Base-by-base conservation (phyloP, 805 yeast genomes). In the Lipomyces starkeyi region DNA sequence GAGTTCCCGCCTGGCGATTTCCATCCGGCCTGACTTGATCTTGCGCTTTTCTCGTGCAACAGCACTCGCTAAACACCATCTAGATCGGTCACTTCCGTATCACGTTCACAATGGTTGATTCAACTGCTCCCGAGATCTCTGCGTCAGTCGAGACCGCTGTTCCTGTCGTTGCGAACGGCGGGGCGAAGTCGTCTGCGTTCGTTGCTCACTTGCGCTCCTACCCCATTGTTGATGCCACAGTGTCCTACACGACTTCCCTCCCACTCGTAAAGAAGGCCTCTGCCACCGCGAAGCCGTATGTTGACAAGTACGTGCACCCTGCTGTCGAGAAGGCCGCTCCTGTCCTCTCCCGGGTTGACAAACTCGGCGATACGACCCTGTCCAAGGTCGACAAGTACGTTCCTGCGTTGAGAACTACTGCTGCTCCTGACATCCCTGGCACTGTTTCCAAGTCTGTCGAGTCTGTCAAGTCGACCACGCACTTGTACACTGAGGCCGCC, bases 341-440 rank as follows among this genome's bases (percentile, higher is more conserved):
- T 25, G 80, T 85, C 5, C 77, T 86, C 56, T 75, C 77, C 59
- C 78, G 81, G 58, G 82, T 84, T 29, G 91, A 91, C 77, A 82
- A 80, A 62, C 76, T 80, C 37, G 82, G 88, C n/a, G 89, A 90
- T 72, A 73, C 80, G 37, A 79, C 85, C n/a, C 84, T 93, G 73
- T 76, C 75, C 66, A 75, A 81, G 47, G 79, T 91, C 56, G 97
- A 93, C 74, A 76, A 78, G 67, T 76, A 79, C 55, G 79, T 86
- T 25, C 97, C 97, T 2, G 80, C 81, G 52, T 78, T 88, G 64
- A 86, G 86, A 79, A 84, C 89, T 1, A 81, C 84, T 65, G 80
- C 81, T 62, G 94, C 95, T 35, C 79, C 84, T 63, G 81, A 80
- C 49, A 80, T 81, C n/a, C 79, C 84, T 11, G 80, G 79, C 35